Evolutionary conservation across 306 rosid species (phyloP), one percentile per base, ranked within the genome.

Genomic region (Malus sylvestris): DNA sequence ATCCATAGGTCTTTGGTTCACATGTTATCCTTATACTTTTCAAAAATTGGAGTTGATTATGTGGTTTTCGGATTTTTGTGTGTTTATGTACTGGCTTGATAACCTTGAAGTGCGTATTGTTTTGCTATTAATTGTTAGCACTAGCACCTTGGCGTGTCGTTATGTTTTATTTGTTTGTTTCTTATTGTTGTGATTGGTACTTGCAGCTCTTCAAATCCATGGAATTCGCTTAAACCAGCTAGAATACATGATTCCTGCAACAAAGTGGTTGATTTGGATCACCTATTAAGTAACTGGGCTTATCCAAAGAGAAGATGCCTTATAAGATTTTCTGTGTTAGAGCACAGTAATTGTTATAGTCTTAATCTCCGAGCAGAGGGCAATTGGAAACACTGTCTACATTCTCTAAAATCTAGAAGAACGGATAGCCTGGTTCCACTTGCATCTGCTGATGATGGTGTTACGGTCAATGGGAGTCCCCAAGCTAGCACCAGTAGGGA

Each of bases 381-480:
- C 60, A 65, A 61, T 85, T 80, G 83, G 85, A 86, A 86, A 45
- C 81, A 73, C 66, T 84, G 67, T 86, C 51, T 85, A 69, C 73
- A 76, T 1, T 82, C 79, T 79, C 84, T 73, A 80, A 87, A 86
- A 76, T 69, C 83, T 29, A 81, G 89, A 79, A 82, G 83, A 73
- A 76, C 74, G 77, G 75, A 51, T 61, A 70, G 63, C 71, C 75
- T 76, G 55, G 13, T 81, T 49, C 90, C 89, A 58, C 80, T 70
- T 87, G 88, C 91, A 19, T 83, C 97, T 77, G 80, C 87, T 59
- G 99, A 95, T 44, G 99, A 95, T 71, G 90, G 97, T 75, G 84
- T 89, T 64, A 76, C 91, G 20, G 89, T 91, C 72, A 92, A 95
- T 82, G 97, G 97, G 80, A 89, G 85, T 71, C 90, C 89, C 59